Evolutionary conservation across 164 flowering plant species (phyloP).

Genomic region (Kingdonia uniflora): DNA sequence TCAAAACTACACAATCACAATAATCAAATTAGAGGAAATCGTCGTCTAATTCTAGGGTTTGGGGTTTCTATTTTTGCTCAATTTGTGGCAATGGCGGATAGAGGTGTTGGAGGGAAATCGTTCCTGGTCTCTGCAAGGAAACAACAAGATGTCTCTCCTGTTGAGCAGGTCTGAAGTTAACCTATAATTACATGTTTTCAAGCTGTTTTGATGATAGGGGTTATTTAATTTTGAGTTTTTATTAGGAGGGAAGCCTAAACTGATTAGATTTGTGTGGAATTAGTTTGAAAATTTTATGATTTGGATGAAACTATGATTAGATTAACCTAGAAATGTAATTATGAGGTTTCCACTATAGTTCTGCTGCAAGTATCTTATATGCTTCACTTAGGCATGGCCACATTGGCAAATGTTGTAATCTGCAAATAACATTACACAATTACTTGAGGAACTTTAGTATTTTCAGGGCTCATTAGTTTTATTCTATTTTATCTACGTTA

Average conservation of each 20-base stretch:
- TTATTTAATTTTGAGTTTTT: too few relatives aligned
- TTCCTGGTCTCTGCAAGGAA: conserved; percentile 58
- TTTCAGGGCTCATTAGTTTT: too few relatives aligned
- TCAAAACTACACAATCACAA: conserved; percentile 8
- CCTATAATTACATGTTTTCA: background rate
- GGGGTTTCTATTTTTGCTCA: conserved; percentile 49
- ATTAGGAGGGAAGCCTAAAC: too few relatives aligned
- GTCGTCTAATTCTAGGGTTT: conserved; percentile 47
- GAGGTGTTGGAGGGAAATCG: conserved; percentile 24
- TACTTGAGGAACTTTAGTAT: too few relatives aligned
- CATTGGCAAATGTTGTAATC: too few relatives aligned
- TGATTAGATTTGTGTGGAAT: conserved; percentile 2
- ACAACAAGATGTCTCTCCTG: conserved; percentile 24
- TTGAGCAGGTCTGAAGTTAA: conserved; percentile 42
- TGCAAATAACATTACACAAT: too few relatives aligned
- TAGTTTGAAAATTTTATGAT: background rate
- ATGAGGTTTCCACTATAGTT: too few relatives aligned
- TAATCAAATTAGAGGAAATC: conserved; percentile 16
- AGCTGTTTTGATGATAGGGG: background rate
- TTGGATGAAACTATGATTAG: too few relatives aligned
- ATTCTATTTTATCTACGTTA: too few relatives aligned
- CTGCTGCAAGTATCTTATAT: too few relatives aligned
- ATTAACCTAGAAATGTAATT: too few relatives aligned
- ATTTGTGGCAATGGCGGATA: conserved; percentile 36
- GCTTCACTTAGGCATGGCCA: too few relatives aligned